These are phyloP conservation scores for Pyrrhoderma lamaoense DNA, from an alignment of 1,284 basidiomycete species.

Conservation along the genomic window DNA sequence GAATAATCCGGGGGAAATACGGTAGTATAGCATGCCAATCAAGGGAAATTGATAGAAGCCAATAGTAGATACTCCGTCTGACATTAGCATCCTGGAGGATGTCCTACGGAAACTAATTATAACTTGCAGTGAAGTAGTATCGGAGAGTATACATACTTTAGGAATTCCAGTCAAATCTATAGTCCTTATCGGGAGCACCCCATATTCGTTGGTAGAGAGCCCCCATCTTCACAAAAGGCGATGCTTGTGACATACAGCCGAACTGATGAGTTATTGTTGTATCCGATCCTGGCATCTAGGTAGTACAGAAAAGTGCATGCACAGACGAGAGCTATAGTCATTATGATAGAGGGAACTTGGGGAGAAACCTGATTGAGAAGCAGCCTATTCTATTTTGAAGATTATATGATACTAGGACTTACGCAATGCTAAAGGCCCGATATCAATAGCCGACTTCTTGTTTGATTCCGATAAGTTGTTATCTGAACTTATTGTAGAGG, in stretches of 20 bases:
- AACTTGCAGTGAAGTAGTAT: neutral
- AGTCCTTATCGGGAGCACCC: slow-evolving; percentile 9
- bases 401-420: no score
- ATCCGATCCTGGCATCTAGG: neutral
- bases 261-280: neutral
- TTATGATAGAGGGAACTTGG: neutral
- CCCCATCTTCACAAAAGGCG: slow-evolving; percentile 12
- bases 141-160: slow-evolving; percentile 2
- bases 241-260: slow-evolving; percentile 12
- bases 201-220: slow-evolving; percentile 13
- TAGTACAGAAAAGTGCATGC: slow-evolving; percentile 1
- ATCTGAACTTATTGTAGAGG: no score
- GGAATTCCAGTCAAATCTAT: slow-evolving; percentile 13
- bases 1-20: slow-evolving; percentile 5
- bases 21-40: slow-evolving; percentile 13
- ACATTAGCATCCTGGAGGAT: slow-evolving; percentile 12
- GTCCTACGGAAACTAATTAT: neutral
- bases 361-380: neutral
- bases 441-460: neutral
- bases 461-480: neutral
- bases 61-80: slow-evolving; percentile 8
- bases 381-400: no score
- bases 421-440: neutral
- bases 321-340: slow-evolving; percentile 1
- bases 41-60: slow-evolving; percentile 16